Evolutionary conservation across 345 rosid genomes (phyloP), one percentile per base, ranked within the genome.

Genomic region (Salix viminalis): DNA sequence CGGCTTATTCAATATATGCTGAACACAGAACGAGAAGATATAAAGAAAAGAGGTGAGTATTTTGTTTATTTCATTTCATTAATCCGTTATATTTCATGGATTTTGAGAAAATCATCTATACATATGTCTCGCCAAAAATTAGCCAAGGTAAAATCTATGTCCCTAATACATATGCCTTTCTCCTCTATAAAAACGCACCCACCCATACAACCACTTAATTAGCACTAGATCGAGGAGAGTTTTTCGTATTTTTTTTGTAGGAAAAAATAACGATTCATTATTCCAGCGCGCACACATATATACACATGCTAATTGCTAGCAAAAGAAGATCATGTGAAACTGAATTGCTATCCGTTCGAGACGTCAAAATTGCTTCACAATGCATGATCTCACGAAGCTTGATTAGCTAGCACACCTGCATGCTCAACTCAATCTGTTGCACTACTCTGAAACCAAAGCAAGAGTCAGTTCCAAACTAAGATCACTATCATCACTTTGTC

Each of bases 391-490:
- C 62, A 9, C 10, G 64, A 58, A 58, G 28, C 28, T n/a, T 13
- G 14, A 1, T 14, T 46, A 58, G 64, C 28, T 10, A 58, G 64
- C 28, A 58, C 64, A 58, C 28, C 64, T 58, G 64, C 64, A 58
- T 23, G 64, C 64, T 58, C 28, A 58, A 10, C 28, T n/a, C 26
- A n/a, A 58, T 4, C 2, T 9, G 24, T 30, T 21, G 52, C 34
- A 21, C 60, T 72, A 36, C 48, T 65, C 21, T 4, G 65, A 21
- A 60, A 52, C 69, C 64, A 77, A 42, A 21, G 84, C 81, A 37
- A 86, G 84, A 32, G 86, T 82, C 41, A 86, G 84, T 18, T 84
- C 87, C 85, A 86, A 73, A 10, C 75, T 65, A 37, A 75, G 65
- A 34, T 60, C 71, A 16, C 48, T 66, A 28, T 18, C 62, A 6